Conservation (phyloP, 148 eudicot species). For the Fallopia convolvulus region DNA sequence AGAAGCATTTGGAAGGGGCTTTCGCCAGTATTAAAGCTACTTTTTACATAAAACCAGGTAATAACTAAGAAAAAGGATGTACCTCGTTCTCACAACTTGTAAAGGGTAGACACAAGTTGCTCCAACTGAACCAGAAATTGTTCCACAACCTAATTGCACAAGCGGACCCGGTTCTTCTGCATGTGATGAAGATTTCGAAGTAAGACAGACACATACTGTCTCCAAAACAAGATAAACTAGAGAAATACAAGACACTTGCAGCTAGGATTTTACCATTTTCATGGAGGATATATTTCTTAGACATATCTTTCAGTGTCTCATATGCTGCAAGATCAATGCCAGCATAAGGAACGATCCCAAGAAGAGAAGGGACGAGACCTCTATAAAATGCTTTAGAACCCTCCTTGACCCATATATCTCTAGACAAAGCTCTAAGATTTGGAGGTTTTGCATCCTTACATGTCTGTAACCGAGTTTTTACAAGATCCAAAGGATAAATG, state of each 20-base stretch:
- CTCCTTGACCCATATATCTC: slow-evolving; percentile 79
- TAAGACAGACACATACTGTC: slow-evolving; percentile 9
- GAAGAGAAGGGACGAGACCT: slow-evolving; percentile 81
- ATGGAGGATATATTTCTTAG: slow-evolving; percentile 50
- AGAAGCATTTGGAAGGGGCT: background rate
- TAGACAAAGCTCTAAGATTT: slow-evolving; percentile 49
- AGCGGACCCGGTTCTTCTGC: slow-evolving; percentile 85
- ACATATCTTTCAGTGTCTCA: slow-evolving; percentile 81
- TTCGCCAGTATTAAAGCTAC: no score
- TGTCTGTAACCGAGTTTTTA: slow-evolving; percentile 88
- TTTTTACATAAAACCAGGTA: no score
- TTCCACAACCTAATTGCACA: slow-evolving; percentile 94
- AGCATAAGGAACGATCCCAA: slow-evolving; percentile 90
- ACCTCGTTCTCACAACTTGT: slow-evolving; percentile 98
- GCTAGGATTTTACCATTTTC: slow-evolving; percentile 47
- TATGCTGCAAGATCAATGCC: slow-evolving; percentile 95
- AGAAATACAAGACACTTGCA: background rate
- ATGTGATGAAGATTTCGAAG: slow-evolving; percentile 6
- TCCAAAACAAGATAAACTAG: background rate
- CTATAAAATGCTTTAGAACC: slow-evolving; percentile 86
- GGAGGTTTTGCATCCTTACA: slow-evolving; percentile 60
- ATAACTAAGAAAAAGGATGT: slow-evolving; percentile 1
- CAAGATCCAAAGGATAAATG: slow-evolving; percentile 91
- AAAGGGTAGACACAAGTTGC: slow-evolving; percentile 95
- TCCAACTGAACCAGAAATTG: slow-evolving; percentile 87